Evolutionary conservation across 768 basidiomycete species (phyloP), one percentile per base, ranked within the genome.

Genomic region (Paxillus involutus): DNA sequence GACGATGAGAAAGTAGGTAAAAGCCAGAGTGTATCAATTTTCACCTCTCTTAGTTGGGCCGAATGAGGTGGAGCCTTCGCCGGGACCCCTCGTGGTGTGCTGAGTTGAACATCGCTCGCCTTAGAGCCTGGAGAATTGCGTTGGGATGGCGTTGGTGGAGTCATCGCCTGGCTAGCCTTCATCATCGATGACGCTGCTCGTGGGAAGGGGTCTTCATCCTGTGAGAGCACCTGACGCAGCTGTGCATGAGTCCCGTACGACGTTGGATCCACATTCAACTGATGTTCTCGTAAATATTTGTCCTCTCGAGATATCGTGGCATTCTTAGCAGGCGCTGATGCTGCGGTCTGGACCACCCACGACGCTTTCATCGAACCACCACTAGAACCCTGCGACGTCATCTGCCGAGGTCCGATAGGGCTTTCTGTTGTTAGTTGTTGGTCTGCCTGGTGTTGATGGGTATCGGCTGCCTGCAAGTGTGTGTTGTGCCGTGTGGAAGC

Each of bases 211-310:
- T 61, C 60, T 3, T 56, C 48, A 9, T 71, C 68, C 46, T 71
- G 61, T 26, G 70, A 71, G 36, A 71, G 71, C 33, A 71, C 60
- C 49, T 72, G 59, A 12, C 71, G 69, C 47, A 71, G 59, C 30
- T 71, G 66, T 13, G 52, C 46, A 41, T 69, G 69, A 0, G 47
- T 46, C 33, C 52, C 47, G n/a, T 51, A 16, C 4, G 62, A 55
- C 5, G 59, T 62, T 26, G 26, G 26, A 19, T 70, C 69, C 40
- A 58, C 40, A 26, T 44, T 35, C 1, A 49, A 47, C 9, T 57
- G 63, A 40, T 61, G 59, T 16, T 58, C 60, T 33, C 59, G 59
- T 37, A 62, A 48, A 44, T 70, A 70, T 49, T 71, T 70, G 39
- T 71, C 68, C 50, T 70, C 69, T 14, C 58, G 59, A 39, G 63